These are phyloP conservation scores for Populus deltoides DNA, from an alignment of 345 rosid species.

Conservation along the genomic window DNA sequence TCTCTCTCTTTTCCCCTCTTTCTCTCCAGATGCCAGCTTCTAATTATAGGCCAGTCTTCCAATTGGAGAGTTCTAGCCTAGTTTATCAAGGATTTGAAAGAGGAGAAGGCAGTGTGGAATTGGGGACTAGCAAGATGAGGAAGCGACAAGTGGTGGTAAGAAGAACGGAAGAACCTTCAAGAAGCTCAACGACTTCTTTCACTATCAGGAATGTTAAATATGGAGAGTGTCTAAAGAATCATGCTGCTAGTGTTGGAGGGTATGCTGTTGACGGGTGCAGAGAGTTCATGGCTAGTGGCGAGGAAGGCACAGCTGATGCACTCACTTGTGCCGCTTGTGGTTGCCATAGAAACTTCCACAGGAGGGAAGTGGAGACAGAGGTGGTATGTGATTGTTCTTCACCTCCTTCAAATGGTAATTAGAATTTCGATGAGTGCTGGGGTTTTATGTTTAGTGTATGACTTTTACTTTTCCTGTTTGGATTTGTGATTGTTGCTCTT, in stretches of 20 bases:
- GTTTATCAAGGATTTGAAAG: conserved; percentile 5
- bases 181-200: conserved; percentile 30
- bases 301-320: conserved; percentile 25
- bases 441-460: conserved; percentile 5
- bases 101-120: neutral
- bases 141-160: conserved; percentile 67
- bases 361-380: conserved; percentile 52
- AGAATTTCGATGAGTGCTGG: neutral
- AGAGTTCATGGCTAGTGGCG: conserved; percentile 73
- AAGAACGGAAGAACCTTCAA: conserved; percentile 52
- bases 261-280: conserved; percentile 80
- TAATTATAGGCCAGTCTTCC: neutral
- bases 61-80: conserved; percentile 12
- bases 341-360: conserved; percentile 34
- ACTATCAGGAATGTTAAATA: conserved; percentile 51
- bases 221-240: conserved; percentile 77
- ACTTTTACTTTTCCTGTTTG: conserved; percentile 2
- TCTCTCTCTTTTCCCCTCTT: conserved; percentile 13
- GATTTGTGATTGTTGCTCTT: conserved; percentile 1
- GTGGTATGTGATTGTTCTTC: conserved; percentile 58
- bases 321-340: conserved; percentile 41
- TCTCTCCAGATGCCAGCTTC: conserved; percentile 5
- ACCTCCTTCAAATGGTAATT: conserved; percentile 32
- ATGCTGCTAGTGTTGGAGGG: conserved; percentile 67
- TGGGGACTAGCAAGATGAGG: conserved; percentile 42